Base-by-base conservation (phyloP, 805 yeast genomes). In the Ogataea haglerorum region DNA sequence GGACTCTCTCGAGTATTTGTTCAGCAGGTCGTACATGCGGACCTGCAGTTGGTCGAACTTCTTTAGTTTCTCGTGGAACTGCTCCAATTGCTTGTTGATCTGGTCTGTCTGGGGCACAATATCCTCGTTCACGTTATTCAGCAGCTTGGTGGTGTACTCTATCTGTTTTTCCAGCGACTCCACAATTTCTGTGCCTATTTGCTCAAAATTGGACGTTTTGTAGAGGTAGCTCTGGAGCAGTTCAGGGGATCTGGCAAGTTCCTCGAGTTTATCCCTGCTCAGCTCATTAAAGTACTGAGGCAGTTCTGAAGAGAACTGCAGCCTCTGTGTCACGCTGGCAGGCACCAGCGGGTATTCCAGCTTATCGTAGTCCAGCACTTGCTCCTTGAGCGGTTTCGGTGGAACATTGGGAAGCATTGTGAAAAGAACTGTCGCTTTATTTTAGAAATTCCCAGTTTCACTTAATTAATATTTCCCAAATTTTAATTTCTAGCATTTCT, bases 121-220 rank as follows among this genome's bases (percentile, higher is more conserved):
- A n/a, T 61, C 58, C 9, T 42, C 32, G 13, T 53, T 51, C 17
- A 65, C 41, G 12, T 42, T 34, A 1, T 34, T 34, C 33, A 63
- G 57, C 12, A 63, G 38, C 14, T 43, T 42, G 28, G 60, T 55
- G 1, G 76, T 67, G 26, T 59, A 66, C 8, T 47, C 51, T 9
- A 69, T 59, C 25, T 76, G 60, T 15, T 55, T 56, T 34, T 70
- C 72, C 16, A 73, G 52, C 23, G 61, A 65, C 30, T 57, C 56
- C 23, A 70, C 19, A 4, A 55, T 33, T 9, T 49, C 49, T 1
- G 24, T 22, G 3, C 43, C 32, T 2, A 57, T 26, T 3, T 29
- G 34, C 5, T 30, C 39, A 26, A 53, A 51, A 4, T 45, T 40
- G 6, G 54, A 44, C 4, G 41, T 28, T 2, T 42, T 35, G 8